Evolutionary conservation across 2,329 filamentous ascomycete species (phyloP), one percentile per base, ranked within the genome.

Genomic region (Botrytis hyacinthi): DNA sequence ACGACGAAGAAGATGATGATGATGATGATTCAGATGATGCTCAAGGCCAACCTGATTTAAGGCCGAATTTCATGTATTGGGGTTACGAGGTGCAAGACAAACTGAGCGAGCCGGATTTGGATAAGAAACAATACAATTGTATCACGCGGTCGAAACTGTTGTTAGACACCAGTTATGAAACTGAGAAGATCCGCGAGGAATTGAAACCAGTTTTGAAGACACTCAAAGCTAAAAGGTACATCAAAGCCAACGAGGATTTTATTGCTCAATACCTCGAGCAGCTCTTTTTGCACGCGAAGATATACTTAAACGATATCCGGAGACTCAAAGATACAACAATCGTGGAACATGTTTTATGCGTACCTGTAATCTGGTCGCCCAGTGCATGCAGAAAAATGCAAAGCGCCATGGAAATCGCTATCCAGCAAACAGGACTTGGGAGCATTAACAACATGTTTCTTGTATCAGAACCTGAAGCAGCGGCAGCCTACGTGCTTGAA

Each of bases 391-490:
- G 74, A 4, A 75, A 70, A 44, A 76, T 77, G 76, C 75, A 76
- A 70, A 66, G 9, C 22, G 71, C 67, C 4, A 76, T 77, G 73
- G 62, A 74, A 68, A 18, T 29, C 9, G 73, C 76, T 4, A 73
- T 75, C 29, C 29, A 57, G 10, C 35, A 29, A 12, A 73, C 75
- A 6, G n/a, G 48, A 2, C 59, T 76, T 40, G 76, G 76, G 4
- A 73, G 37, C 22, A 20, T 78, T 42, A 73, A 79, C 16, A 76
- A 78, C 44, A 69, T 80, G 12, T 80, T 80, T 59, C 74, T 80
- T 46, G 77, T 80, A 3, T 78, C 78, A 4, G 73, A 74, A 54
- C 69, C 73, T 16, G 73, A 74, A 67, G 73, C 69, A n/a, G 73
- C 69, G 12, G 73, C 69, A n/a, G 69, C 69, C 29, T 72, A 61